Evolutionary conservation across 2,329 filamentous ascomycete genomes (phyloP).

Genomic region (Penicillium sp.): DNA sequence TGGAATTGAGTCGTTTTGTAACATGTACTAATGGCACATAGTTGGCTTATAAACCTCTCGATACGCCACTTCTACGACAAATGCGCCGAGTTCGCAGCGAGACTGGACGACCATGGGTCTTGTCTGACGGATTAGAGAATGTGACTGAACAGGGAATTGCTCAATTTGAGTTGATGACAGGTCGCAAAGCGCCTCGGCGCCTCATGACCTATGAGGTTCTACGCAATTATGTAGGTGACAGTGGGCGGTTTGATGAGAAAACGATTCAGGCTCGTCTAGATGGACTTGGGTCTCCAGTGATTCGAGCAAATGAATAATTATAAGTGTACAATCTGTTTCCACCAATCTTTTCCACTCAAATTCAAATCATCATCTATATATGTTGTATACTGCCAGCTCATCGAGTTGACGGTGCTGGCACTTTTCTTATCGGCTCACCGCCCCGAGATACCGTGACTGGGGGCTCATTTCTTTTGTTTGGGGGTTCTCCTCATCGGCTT

Average conservation of each 20-base stretch:
- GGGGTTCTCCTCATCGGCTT: background rate
- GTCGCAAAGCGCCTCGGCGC: slow-evolving; percentile 66
- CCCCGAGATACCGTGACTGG: slow-evolving; percentile 6
- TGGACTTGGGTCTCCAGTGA: slow-evolving; percentile 23
- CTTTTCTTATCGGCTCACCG: slow-evolving; percentile 8
- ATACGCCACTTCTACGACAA: slow-evolving; percentile 69
- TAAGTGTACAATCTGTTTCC: too few relatives aligned
- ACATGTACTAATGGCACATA: slow-evolving; percentile 26
- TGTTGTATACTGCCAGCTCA: background rate
- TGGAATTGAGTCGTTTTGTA: background rate
- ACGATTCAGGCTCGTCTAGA: slow-evolving; percentile 39
- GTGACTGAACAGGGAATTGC: slow-evolving; percentile 77
- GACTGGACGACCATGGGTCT: slow-evolving; percentile 61
- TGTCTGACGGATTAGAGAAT: slow-evolving; percentile 73
- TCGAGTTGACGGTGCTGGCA: background rate
- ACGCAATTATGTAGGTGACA: slow-evolving; percentile 37
- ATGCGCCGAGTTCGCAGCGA: slow-evolving; percentile 59
- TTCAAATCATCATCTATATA: background rate
- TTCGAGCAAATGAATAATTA: slow-evolving; percentile 3
- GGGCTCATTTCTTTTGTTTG: slow-evolving; percentile 11
- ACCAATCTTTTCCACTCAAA: too few relatives aligned
- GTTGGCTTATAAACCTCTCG: slow-evolving; percentile 67
- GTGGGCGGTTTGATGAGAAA: slow-evolving; percentile 38
- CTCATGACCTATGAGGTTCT: slow-evolving; percentile 68
- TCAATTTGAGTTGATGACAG: slow-evolving; percentile 79